phyloP scores from a whole-genome alignment of 345 rosid species.

The Eucalyptus caleyi region DNA sequence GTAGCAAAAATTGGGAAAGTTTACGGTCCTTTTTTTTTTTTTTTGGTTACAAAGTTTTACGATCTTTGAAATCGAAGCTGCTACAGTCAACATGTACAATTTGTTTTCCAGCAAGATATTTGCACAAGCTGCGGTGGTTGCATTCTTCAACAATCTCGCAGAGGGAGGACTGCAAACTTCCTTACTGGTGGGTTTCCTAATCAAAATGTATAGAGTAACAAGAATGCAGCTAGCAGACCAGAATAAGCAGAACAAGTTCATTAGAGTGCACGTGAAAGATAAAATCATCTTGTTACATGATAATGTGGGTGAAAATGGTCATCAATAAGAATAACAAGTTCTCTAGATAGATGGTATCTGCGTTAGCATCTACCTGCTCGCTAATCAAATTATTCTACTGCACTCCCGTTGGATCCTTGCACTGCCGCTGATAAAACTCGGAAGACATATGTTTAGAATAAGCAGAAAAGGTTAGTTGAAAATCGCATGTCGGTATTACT shows the following conservation, averaged over 20 bases:
- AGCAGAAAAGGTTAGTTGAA: not conserved
- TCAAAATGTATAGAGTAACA: not conserved
- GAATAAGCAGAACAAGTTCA: not conserved
- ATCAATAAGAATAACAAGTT: not conserved
- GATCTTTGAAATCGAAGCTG: not conserved
- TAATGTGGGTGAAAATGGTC: not conserved
- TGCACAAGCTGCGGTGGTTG: constrained; percentile 56
- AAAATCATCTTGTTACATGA: not conserved
- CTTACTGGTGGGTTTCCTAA: constrained; percentile 25
- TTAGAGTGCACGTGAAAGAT: not conserved
- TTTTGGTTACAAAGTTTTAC: not conserved
- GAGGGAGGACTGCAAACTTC: constrained; percentile 59
- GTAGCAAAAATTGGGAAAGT: not conserved
- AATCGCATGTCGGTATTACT: not conserved
- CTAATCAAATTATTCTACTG: not conserved
- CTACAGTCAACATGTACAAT: not conserved
- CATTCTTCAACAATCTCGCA: constrained; percentile 63
- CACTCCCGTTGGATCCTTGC: not conserved
- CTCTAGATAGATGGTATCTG: not conserved
- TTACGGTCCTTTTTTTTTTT: not conserved
- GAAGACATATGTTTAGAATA: not conserved
- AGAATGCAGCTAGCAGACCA: not conserved
- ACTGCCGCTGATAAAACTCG: not conserved
- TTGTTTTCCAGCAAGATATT: constrained; percentile 42
- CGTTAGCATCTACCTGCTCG: not conserved